A percentile compares a stretch with the other conserved stretches of the same genome.
Conservation (phyloP, 192 early-diverging fungal species). For the Coemansia javaensis region DNA sequence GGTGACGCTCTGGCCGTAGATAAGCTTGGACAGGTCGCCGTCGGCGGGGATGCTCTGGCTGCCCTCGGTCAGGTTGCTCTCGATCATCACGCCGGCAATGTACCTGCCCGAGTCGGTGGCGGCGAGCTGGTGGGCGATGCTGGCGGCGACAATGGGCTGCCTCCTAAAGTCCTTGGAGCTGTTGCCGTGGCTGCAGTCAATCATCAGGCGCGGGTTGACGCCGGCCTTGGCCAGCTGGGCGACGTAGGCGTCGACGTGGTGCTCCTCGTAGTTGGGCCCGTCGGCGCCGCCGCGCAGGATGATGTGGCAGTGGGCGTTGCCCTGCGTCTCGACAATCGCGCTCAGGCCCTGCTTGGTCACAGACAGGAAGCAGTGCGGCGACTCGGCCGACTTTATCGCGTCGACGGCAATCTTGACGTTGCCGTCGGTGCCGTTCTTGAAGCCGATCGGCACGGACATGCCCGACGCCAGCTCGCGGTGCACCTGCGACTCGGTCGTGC, state of each 20-base stretch:
- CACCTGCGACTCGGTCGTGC: conserved; percentile 80
- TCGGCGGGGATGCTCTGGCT: conserved; percentile 69
- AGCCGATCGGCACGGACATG: conserved; percentile 72
- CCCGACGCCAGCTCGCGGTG: conserved; percentile 80
- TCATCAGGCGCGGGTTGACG: conserved; percentile 68
- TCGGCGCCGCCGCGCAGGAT: conserved; percentile 84
- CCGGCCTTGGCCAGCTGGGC: conserved; percentile 58
- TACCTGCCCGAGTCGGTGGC: conserved; percentile 61
- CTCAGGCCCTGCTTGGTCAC: conserved; percentile 81
- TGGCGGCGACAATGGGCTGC: conserved; percentile 77
- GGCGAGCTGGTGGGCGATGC: conserved; percentile 60
- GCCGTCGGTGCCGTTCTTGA: conserved; percentile 83
- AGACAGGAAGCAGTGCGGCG: conserved; percentile 71
- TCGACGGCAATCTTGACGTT: conserved; percentile 82
- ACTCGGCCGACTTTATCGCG: conserved; percentile 82
- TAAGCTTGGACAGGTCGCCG: conserved; percentile 64
- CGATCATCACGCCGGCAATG: conserved; percentile 95
- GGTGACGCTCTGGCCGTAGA: conserved; percentile 86
- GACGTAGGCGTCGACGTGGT: conserved; percentile 57
- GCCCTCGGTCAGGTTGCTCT: conserved; percentile 87
- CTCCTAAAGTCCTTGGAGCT: conserved; percentile 77
- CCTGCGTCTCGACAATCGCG: conserved; percentile 78
- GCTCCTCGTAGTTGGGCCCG: conserved; percentile 87
- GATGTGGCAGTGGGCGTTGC: conserved; percentile 90
- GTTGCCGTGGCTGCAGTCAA: conserved; percentile 97